These are phyloP conservation scores for Phtheirospermum japonicum DNA, from an alignment of 257 asterid species.

Conservation along the genomic window DNA sequence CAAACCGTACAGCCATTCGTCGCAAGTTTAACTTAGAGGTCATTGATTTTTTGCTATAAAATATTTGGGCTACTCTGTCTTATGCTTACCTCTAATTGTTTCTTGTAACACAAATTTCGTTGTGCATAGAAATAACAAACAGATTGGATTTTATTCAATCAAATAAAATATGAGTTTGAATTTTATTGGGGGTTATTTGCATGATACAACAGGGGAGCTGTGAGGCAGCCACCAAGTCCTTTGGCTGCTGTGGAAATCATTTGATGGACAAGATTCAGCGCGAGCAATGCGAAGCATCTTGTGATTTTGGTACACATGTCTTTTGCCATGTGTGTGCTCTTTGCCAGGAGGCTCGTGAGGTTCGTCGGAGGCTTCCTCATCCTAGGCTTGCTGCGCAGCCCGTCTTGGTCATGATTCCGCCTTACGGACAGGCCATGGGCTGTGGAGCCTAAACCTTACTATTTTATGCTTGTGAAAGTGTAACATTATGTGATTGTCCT, in stretches of 20 bases:
- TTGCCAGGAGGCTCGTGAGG: conserved; percentile 93
- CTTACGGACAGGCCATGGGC: conserved; percentile 71
- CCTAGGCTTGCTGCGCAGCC: conserved; percentile 61
- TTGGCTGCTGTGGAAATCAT: conserved; percentile 51
- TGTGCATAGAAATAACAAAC: too few relatives aligned
- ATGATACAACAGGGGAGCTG: conserved; percentile 62
- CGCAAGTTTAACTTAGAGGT: conserved; percentile 73
- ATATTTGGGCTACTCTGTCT: too few relatives aligned
- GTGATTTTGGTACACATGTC: conserved; percentile 70
- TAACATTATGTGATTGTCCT: background rate
- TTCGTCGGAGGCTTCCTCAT: conserved; percentile 82
- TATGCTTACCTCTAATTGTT: too few relatives aligned
- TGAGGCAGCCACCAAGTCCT: conserved; percentile 45
- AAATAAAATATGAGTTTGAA: too few relatives aligned
- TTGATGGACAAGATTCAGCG: conserved; percentile 60
- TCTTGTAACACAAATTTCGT: too few relatives aligned
- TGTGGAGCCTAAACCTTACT: conserved; percentile 30
- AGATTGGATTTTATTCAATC: too few relatives aligned
- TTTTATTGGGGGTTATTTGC: too few relatives aligned
- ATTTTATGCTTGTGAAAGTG: background rate
- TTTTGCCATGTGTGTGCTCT: conserved; percentile 71
- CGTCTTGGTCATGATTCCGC: conserved; percentile 67
- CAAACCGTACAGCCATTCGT: conserved; percentile 72
- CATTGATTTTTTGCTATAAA: background rate
- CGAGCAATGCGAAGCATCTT: too few relatives aligned